Conservation (phyloP, 805 yeast genomes). For the Brettanomyces custersianus region DNA sequence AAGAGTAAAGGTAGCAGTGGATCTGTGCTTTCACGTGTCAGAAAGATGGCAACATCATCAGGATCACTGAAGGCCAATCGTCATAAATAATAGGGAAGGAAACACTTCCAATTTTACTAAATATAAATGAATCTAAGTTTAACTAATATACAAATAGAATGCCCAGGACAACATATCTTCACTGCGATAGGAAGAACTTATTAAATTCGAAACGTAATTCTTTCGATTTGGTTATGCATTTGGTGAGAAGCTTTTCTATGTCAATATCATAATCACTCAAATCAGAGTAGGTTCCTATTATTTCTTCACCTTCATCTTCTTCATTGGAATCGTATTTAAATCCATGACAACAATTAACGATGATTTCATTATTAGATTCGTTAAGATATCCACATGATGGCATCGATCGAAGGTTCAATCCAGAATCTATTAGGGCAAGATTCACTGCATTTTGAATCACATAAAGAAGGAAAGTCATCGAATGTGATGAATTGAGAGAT, state of each 20-base stretch:
- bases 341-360: slow-evolving; percentile 28
- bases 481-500: slow-evolving; percentile 29
- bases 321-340: slow-evolving; percentile 6
- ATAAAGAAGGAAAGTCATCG: slow-evolving; percentile 30
- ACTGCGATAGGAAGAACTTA: slow-evolving; percentile 25
- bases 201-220: slow-evolving; percentile 36
- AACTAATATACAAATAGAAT: neutral
- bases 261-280: slow-evolving; percentile 23
- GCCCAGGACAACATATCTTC: slow-evolving; percentile 7
- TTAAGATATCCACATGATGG: slow-evolving; percentile 48
- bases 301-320: slow-evolving; percentile 36
- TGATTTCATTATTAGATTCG: slow-evolving; percentile 11
- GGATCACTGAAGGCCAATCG: neutral
- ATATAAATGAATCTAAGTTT: too few species aligned
- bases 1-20: neutral
- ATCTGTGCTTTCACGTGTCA: slow-evolving; percentile 2
- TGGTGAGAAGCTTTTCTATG: slow-evolving; percentile 19
- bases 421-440: slow-evolving; percentile 76
- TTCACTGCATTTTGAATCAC: slow-evolving; percentile 52
- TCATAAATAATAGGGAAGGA: neutral
- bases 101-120: too few species aligned
- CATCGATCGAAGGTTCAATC: slow-evolving; percentile 69
- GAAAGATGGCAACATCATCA: slow-evolving; percentile 2
- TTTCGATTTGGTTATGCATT: slow-evolving; percentile 35
- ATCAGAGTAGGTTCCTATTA: slow-evolving; percentile 53